Base-by-base conservation (phyloP, 345 rosid species). In the Eucalyptus melliodora region DNA sequence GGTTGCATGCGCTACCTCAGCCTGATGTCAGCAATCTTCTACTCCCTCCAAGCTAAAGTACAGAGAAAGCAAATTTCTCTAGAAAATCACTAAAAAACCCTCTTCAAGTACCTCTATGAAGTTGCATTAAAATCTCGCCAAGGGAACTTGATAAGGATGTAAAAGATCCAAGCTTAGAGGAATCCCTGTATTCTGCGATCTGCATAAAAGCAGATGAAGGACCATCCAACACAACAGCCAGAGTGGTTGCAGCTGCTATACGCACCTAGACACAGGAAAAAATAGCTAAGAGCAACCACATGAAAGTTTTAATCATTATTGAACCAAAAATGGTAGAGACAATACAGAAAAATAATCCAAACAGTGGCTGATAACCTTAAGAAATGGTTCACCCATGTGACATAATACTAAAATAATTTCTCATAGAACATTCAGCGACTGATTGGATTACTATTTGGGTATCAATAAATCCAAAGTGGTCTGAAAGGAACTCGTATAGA, bases 121-220 rank as follows among this genome's bases (percentile, higher is more conserved):
- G 98, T 94, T 96, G 98, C 96, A 97, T 93, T 89, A 97, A 90
- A 88, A 97, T 95, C 89, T 88, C 93, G 89, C 99, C 99, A 91
- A 96, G 98, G 80, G 99, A 96, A 91, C 94, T 96, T 87, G 99
- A 96, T 90, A 97, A 95, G 86, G 99, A 93, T 95, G 94, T 94
- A 91, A 94, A 96, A 83, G 98, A 96, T 90, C 96, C 97, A 88
- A 90, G 92, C 92, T 94, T 96, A 50, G 91, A 90, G 77, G 96
- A 92, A 91, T 97, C 98, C 91, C 94, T 97, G 92, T 94, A 96
- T 92, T 96, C 99, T 51, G 97, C 99, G 65, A 97, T 97, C 92
- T 97, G 99, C 91, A 97, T 92, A 92, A 96, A 95, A 90, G 96
- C 93, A 88, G 97, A 93, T 91, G 98, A 94, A 90, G 97, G 95